Base-by-base conservation (phyloP, 768 basidiomycete species). In the Boletus reticulatus region DNA sequence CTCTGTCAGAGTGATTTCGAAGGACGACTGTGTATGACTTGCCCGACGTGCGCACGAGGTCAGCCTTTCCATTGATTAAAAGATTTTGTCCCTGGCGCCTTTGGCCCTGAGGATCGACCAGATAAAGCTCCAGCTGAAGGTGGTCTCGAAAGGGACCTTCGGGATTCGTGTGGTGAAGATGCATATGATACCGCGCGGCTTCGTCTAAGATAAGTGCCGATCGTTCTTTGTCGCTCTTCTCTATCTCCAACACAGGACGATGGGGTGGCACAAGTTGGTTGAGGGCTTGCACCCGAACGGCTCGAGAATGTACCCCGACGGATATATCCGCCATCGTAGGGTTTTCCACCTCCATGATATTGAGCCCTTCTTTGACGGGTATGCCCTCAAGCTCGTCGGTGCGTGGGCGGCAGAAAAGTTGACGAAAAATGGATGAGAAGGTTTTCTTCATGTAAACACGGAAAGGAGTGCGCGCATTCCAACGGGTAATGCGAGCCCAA, bases 401-500 rank as follows among this genome's bases (percentile, higher is more conserved):
- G 62, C 19, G 67, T 51, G 66, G 66, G 48, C 54, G 63, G 47
- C 72, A 72, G 55, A 75, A 72, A 17, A 85, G 68, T 56, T 72
- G 78, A 68, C 80, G 75, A 66, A 62, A 77, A 62, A 85, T 68
- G 29, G 79, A 79, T 2, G 75, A 68, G 50, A 76, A 70, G 0
- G 80, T 82, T 42, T 72, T 73, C 59, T 78, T 77, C 53, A 85
- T 69, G 52, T 82, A 73, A 37, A 85, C 77, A 36, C 78, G 77
- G 68, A 86, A 83, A 4, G 82, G 80, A 14, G 69, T 73, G 31
- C 73, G 75, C 61, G 81, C 79, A 63, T 85, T 85, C 84, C 84
- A 79, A 12, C 71, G 74, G 34, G 74, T 76, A 48, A 78, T 72
- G 44, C 74, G 72, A 50, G 83, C 85, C 84, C 85, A 88, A 32